Conservation (phyloP, 1,139 yeast genomes). For the Zygoascus sp. region DNA sequence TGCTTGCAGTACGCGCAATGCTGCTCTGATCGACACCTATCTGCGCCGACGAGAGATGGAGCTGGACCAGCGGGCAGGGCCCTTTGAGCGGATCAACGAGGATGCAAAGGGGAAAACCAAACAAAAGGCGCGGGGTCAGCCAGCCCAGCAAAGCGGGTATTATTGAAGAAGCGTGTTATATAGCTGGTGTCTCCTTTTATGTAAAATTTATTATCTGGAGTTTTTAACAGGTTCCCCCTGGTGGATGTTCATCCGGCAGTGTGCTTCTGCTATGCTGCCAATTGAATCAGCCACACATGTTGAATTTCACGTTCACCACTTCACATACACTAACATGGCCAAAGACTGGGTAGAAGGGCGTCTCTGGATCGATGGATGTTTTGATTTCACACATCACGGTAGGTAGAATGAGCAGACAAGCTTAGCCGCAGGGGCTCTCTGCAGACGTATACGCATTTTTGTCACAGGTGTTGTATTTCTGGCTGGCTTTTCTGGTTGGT, state of each 20-base stretch:
- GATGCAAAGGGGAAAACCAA: not conserved
- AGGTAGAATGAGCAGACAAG: too few relatives aligned
- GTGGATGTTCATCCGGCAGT: not conserved
- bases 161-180: not conserved
- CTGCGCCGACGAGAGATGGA: constrained; percentile 25
- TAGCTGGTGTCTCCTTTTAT: not conserved
- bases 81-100: constrained; percentile 20
- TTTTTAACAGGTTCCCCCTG: not conserved
- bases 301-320: constrained; percentile 1
- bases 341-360: constrained; percentile 22
- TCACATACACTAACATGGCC: not conserved
- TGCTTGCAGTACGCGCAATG: constrained; percentile 86
- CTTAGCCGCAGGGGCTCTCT: too few relatives aligned
- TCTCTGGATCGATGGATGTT: constrained; percentile 95
- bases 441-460: too few relatives aligned
- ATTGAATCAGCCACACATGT: too few relatives aligned
- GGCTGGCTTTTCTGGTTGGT: too few relatives aligned
- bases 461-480: too few relatives aligned
- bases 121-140: not conserved
- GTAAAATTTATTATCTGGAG: not conserved
- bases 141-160: constrained; percentile 4
- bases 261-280: too few relatives aligned
- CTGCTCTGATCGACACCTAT: constrained; percentile 56
- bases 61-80: constrained; percentile 20
- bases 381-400: constrained; percentile 96